These are phyloP conservation scores for Yarrowia sp. DNA, from an alignment of 805 yeast genomes.

Conservation along the genomic window DNA sequence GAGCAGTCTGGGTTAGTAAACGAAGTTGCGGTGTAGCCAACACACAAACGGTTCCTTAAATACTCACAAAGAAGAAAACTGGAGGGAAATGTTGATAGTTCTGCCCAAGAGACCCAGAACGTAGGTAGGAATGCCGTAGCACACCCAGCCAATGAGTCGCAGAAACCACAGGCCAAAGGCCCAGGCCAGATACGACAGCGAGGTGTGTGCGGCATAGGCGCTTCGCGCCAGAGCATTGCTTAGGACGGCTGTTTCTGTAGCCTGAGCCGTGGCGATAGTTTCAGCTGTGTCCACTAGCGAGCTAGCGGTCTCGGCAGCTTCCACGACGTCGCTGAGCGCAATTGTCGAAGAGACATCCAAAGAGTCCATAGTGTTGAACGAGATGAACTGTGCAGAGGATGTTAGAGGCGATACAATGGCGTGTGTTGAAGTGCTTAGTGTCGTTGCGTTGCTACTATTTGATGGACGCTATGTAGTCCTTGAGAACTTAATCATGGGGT, in stretches of 20 bases:
- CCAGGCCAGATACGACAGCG: conserved; percentile 7
- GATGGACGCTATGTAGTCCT: neutral
- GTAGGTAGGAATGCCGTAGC: conserved; percentile 37
- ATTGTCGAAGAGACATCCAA: neutral
- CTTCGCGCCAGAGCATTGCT: conserved; percentile 2
- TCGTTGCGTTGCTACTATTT: conserved; percentile 3
- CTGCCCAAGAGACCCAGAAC: conserved; percentile 41
- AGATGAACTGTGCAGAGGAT: neutral
- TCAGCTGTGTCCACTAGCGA: neutral
- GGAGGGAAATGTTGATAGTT: conserved; percentile 51
- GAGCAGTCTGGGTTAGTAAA: conserved; percentile 28
- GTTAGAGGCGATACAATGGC: neutral
- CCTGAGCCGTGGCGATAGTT: neutral
- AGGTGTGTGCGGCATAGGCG: conserved; percentile 19
- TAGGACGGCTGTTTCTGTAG: neutral
- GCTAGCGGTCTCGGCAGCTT: neutral
- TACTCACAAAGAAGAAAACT: conserved; percentile 44
- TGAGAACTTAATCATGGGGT: conserved; percentile 1
- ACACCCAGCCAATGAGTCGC: conserved; percentile 17
- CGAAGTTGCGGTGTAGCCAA: conserved; percentile 28
- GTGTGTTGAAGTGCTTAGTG: neutral
- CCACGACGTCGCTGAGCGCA: neutral
- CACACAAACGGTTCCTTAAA: too few species aligned
- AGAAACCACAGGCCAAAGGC: conserved; percentile 24
- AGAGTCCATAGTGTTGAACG: neutral